Conservation (phyloP, 768 basidiomycete genomes). For the Russula virescens region DNA sequence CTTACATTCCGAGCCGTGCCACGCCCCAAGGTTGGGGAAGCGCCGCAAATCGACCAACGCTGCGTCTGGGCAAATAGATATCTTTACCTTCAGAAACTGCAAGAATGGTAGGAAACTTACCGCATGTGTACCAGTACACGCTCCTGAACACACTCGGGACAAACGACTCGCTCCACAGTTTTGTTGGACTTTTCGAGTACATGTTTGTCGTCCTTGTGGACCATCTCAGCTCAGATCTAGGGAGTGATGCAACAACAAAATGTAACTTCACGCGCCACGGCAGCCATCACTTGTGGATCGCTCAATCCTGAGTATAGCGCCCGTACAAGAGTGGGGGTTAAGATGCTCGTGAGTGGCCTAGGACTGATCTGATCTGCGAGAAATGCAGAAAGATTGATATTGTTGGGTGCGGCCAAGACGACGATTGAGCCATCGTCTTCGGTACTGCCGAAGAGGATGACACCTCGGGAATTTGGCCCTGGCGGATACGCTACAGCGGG, state of each 20-base stretch:
- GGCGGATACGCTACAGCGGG: too few species aligned
- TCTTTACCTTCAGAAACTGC: background rate
- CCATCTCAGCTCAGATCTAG: background rate
- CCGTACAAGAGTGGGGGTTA: too few species aligned
- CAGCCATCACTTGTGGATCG: conserved; percentile 1
- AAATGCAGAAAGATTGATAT: too few species aligned
- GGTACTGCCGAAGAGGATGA: conserved; percentile 8
- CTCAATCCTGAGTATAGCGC: conserved; percentile 2
- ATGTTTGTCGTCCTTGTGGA: too few species aligned
- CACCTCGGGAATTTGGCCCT: background rate
- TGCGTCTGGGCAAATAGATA: background rate
- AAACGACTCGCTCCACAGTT: conserved; percentile 11
- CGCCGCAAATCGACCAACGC: background rate
- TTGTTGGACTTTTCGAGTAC: background rate
- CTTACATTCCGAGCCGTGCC: conserved; percentile 5
- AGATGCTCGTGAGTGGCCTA: too few species aligned
- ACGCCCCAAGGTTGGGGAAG: background rate
- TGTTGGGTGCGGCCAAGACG: background rate
- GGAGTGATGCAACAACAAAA: conserved; percentile 3
- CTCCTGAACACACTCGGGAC: conserved; percentile 1
- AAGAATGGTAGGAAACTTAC: background rate
- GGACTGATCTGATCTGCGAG: too few species aligned
- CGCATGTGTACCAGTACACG: too few species aligned
- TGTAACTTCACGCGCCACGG: conserved; percentile 1
- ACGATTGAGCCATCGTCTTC: conserved; percentile 5